phyloP scores from a whole-genome alignment of 345 rosid genomes.

The Salix udensis region DNA sequence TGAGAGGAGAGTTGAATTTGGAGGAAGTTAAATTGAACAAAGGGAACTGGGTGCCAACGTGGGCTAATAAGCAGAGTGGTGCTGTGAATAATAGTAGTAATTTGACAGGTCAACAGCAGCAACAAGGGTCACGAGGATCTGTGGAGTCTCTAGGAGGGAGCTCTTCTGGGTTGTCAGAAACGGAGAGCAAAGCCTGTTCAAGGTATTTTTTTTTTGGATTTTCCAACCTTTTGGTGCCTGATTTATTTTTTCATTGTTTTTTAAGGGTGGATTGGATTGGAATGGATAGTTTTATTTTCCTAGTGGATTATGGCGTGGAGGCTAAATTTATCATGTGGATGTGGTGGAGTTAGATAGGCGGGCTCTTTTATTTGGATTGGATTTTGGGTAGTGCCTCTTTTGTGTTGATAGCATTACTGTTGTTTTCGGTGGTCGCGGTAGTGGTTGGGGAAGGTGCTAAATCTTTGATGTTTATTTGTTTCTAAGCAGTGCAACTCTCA shows the following conservation, averaged over 20 bases:
- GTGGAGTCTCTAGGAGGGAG: slow-evolving; percentile 61
- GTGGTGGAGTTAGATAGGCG: slow-evolving; percentile 1
- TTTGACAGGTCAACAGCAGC: slow-evolving; percentile 6
- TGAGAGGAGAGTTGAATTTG: slow-evolving; percentile 30
- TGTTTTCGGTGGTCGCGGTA: background rate
- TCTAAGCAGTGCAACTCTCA: background rate
- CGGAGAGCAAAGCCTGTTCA: slow-evolving; percentile 55
- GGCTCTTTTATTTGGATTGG: background rate
- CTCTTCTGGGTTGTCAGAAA: slow-evolving; percentile 57
- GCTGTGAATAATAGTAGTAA: slow-evolving; percentile 19
- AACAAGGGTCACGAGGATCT: slow-evolving; percentile 48
- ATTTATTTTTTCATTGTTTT: background rate
- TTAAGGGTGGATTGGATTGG: background rate
- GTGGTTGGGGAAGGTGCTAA: background rate
- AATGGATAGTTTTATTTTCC: background rate
- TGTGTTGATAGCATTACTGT: background rate
- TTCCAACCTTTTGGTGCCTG: background rate
- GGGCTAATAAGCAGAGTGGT: slow-evolving; percentile 20
- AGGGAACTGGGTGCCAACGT: slow-evolving; percentile 16
- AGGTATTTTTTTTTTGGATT: slow-evolving; percentile 33
- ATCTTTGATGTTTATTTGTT: slow-evolving; percentile 2
- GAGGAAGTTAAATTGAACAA: slow-evolving; percentile 34
- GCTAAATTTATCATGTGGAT: background rate
- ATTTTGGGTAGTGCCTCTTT: background rate
- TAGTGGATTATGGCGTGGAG: background rate